These are phyloP conservation scores for Chalciporus piperatus DNA, from an alignment of 768 basidiomycete genomes.

Conservation along the genomic window DNA sequence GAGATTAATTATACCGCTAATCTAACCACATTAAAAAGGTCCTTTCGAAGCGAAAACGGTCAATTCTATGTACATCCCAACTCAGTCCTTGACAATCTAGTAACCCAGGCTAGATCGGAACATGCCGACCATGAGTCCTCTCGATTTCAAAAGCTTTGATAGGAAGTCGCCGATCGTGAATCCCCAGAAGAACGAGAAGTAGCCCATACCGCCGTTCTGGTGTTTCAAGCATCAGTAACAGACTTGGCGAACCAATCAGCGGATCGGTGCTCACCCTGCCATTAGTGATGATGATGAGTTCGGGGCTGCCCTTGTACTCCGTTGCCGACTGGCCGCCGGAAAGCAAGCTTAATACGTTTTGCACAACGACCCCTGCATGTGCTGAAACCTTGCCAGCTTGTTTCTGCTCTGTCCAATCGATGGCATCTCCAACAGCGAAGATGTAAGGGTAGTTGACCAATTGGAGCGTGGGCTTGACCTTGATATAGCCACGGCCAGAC, in stretches of 20 bases:
- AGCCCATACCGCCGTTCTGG: constrained; percentile 41
- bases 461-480: constrained; percentile 57
- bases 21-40: too few relatives aligned
- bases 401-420: constrained; percentile 64
- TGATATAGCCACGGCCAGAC: constrained; percentile 41
- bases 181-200: constrained; percentile 42
- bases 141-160: constrained; percentile 40
- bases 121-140: constrained; percentile 24
- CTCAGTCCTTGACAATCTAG: constrained; percentile 13
- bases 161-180: constrained; percentile 45
- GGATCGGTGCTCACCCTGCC: constrained; percentile 43
- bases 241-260: background rate
- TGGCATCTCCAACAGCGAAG: constrained; percentile 65
- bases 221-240: background rate
- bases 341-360: constrained; percentile 49
- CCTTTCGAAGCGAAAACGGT: too few relatives aligned
- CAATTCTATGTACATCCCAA: too few relatives aligned
- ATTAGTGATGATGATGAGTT: constrained; percentile 53
- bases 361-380: constrained; percentile 45
- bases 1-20: too few relatives aligned
- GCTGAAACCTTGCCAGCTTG: constrained; percentile 44
- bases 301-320: constrained; percentile 47
- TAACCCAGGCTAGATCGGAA: constrained; percentile 31
- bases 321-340: constrained; percentile 34
- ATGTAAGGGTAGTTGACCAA: constrained; percentile 48